Evolutionary conservation across 176 grass and related monocot species (phyloP).

Genomic region (Pontederia paniculata): DNA sequence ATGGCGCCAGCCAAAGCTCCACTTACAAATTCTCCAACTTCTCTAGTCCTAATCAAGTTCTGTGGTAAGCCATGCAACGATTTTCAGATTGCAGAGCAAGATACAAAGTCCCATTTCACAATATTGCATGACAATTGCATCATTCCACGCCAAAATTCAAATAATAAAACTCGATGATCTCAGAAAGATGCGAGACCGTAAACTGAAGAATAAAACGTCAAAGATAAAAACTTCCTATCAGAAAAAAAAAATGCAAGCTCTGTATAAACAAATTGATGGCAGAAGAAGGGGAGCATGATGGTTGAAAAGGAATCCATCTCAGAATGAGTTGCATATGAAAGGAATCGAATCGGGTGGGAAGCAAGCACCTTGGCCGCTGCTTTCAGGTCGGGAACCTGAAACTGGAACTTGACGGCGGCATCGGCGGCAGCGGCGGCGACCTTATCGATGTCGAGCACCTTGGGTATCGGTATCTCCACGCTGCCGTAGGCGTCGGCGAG

Average conservation of each 20-base stretch:
- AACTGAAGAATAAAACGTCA: background rate
- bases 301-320: too few relatives aligned
- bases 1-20: constrained; percentile 86
- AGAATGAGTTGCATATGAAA: too few relatives aligned
- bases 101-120: background rate
- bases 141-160: background rate
- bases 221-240: background rate
- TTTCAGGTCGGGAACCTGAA: constrained; percentile 33
- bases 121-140: background rate
- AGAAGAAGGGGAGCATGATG: background rate
- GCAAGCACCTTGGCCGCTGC: constrained; percentile 26
- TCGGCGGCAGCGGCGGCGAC: background rate
- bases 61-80: constrained; percentile 15
- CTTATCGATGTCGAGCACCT: constrained; percentile 10
- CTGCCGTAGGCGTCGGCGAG: background rate
- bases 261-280: too few relatives aligned
- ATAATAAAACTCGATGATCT: too few relatives aligned
- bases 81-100: background rate
- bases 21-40: constrained; percentile 63
- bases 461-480: constrained; percentile 12
- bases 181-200: background rate
- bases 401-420: constrained; percentile 15
- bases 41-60: constrained; percentile 47
- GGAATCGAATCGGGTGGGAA: background rate
- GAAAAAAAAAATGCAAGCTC: background rate